phyloP scores from a whole-genome alignment of 768 basidiomycete species.

The Coprinopsis strossmayeri region DNA sequence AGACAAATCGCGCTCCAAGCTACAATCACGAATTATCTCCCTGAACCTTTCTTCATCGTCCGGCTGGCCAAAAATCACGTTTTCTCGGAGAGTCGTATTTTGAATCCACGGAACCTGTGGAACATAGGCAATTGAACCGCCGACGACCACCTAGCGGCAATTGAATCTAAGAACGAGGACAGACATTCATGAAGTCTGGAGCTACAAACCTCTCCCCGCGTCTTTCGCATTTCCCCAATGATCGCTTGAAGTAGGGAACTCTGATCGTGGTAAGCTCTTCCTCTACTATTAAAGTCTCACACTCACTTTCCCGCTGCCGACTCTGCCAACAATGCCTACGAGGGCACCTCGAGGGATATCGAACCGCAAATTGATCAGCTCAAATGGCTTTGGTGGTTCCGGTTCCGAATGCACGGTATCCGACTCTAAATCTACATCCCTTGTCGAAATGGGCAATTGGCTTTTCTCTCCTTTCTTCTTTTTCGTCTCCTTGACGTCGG shows the following conservation, averaged over 20 bases:
- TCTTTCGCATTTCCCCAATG: constrained; percentile 63
- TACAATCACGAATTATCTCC: constrained; percentile 56
- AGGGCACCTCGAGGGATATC: constrained; percentile 49
- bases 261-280: constrained; percentile 24
- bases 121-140: not conserved
- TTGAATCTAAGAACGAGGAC: no score
- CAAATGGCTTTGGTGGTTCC: constrained; percentile 42
- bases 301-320: constrained; percentile 48
- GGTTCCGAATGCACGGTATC: constrained; percentile 2
- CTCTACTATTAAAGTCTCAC: not conserved
- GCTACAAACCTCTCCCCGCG: constrained; percentile 49
- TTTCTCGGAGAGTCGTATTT: constrained; percentile 64
- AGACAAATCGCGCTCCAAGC: constrained; percentile 63
- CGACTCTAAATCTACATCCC: not conserved
- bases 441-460: not conserved
- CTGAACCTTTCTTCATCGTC: constrained; percentile 54
- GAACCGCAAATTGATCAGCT: constrained; percentile 39
- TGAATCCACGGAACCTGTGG: constrained; percentile 42
- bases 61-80: constrained; percentile 65
- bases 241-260: constrained; percentile 50
- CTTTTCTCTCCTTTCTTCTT: not conserved
- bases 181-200: no score
- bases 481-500: constrained; percentile 13
- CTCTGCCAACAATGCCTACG: constrained; percentile 66
- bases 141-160: not conserved